These are phyloP conservation scores for Sungouiozyma intestinalis DNA, from an alignment of 805 yeast genomes.

Conservation along the genomic window DNA sequence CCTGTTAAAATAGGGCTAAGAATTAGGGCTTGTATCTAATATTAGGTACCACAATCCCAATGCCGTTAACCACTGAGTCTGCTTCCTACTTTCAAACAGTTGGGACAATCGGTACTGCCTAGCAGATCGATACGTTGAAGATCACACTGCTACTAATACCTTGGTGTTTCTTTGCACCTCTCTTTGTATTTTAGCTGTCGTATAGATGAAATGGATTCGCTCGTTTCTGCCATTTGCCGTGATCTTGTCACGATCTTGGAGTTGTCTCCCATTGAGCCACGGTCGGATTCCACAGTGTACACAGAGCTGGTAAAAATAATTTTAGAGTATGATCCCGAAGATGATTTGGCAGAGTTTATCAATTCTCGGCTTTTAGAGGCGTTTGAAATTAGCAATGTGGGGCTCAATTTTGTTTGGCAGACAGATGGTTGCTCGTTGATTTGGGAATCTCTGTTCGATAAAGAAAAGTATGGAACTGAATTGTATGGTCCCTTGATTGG, in stretches of 20 bases:
- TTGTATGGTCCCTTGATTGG: conserved; percentile 1
- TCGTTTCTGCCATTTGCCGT: background rate
- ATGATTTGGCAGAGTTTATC: conserved; percentile 11
- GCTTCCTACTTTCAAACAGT: too few species aligned
- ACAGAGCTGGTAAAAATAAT: background rate
- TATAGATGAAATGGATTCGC: background rate
- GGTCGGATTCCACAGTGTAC: background rate
- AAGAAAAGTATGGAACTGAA: conserved; percentile 2
- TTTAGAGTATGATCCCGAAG: background rate
- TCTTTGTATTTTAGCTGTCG: too few species aligned
- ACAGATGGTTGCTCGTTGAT: background rate
- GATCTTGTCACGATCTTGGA: background rate
- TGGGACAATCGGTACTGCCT: too few species aligned
- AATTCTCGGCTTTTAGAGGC: conserved; percentile 11
- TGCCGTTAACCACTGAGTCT: too few species aligned
- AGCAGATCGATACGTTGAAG: too few species aligned
- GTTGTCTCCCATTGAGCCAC: background rate
- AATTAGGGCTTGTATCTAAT: too few species aligned
- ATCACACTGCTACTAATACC: too few species aligned
- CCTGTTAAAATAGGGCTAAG: too few species aligned
- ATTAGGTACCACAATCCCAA: too few species aligned
- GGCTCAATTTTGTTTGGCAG: conserved; percentile 11
- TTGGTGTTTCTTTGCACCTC: too few species aligned
- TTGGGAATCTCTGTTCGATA: conserved; percentile 10
- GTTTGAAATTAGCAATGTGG: conserved; percentile 12